Percentiles rank a stretch among this genome's conserved stretches.
phyloP scores from a whole-genome alignment of 345 rosid genomes.

The Moringa oleifera region DNA sequence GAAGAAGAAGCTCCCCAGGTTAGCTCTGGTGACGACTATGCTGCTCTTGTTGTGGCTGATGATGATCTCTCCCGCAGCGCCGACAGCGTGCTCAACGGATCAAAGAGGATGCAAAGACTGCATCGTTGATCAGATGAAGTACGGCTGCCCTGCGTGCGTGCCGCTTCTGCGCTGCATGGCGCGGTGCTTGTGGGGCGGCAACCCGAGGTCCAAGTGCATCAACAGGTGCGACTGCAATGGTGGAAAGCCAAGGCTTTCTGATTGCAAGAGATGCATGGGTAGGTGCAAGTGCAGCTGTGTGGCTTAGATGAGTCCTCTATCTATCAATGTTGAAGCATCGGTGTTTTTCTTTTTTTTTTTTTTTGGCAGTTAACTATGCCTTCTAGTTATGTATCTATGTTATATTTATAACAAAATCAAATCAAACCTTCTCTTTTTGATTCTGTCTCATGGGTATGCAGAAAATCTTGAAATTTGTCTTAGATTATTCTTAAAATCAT shows the following conservation, averaged over 20 bases:
- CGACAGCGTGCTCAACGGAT: slow-evolving; percentile 15
- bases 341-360: too few relatives aligned
- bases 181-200: slow-evolving; percentile 72
- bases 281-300: slow-evolving; percentile 69
- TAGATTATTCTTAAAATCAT: too few relatives aligned
- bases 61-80: slow-evolving; percentile 14
- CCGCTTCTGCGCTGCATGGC: slow-evolving; percentile 72
- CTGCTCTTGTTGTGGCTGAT: slow-evolving; percentile 14
- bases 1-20: slow-evolving; percentile 6
- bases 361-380: too few relatives aligned
- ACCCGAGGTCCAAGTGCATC: slow-evolving; percentile 32
- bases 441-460: too few relatives aligned
- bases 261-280: slow-evolving; percentile 65
- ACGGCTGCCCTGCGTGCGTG: slow-evolving; percentile 49
- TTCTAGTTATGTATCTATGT: too few relatives aligned
- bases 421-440: too few relatives aligned
- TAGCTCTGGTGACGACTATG: slow-evolving; percentile 4
- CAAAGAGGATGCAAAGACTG: slow-evolving; percentile 45
- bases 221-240: slow-evolving; percentile 44
- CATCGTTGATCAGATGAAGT: slow-evolving; percentile 45
- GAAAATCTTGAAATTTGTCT: too few relatives aligned
- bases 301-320: too few relatives aligned
- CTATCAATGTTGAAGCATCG: too few relatives aligned
- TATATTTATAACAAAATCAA: too few relatives aligned
- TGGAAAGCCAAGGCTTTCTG: slow-evolving; percentile 40